These are phyloP conservation scores for Rubia occidens DNA, from an alignment of 305 asterid species.

Conservation along the genomic window DNA sequence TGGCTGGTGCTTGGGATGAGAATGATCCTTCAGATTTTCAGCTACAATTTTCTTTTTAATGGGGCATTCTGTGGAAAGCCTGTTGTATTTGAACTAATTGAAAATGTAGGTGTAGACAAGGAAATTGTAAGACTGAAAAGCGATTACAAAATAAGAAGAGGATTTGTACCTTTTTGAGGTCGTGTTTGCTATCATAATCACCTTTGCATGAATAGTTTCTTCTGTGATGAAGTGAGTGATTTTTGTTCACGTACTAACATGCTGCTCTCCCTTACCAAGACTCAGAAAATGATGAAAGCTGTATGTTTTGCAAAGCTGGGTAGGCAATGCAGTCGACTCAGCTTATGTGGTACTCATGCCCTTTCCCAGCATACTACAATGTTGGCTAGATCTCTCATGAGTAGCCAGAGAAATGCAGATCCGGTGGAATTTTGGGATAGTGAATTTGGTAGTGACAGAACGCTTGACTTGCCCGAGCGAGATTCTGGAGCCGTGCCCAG, in stretches of 20 bases:
- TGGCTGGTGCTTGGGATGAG: not conserved
- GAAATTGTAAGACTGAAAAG: not conserved
- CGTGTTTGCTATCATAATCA: not conserved
- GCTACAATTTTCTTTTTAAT: not conserved
- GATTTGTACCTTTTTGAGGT: not conserved
- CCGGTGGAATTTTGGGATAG: slow-evolving; percentile 13
- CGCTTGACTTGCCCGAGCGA: slow-evolving; percentile 20
- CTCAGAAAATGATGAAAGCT: slow-evolving; percentile 32
- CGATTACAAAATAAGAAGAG: not conserved
- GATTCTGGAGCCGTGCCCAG: slow-evolving; percentile 16
- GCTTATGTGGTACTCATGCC: slow-evolving; percentile 22
- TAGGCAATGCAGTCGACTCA: slow-evolving; percentile 30
- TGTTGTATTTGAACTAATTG: not conserved
- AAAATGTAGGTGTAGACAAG: not conserved
- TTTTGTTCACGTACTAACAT: not conserved
- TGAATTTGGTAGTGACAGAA: slow-evolving; percentile 10
- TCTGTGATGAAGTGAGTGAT: not conserved
- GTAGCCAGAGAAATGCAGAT: slow-evolving; percentile 19
- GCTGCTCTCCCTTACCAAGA: slow-evolving; percentile 10
- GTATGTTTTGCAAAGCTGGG: slow-evolving; percentile 28
- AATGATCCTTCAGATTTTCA: not conserved
- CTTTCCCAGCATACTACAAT: slow-evolving; percentile 26
- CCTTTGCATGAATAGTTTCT: not conserved
- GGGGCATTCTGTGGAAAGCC: not conserved
- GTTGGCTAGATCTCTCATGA: slow-evolving; percentile 20